A percentile compares a stretch with the other conserved stretches of the same genome.
Evolutionary conservation across 2,329 filamentous ascomycete species (phyloP).

Genomic region (Alternaria rosae): DNA sequence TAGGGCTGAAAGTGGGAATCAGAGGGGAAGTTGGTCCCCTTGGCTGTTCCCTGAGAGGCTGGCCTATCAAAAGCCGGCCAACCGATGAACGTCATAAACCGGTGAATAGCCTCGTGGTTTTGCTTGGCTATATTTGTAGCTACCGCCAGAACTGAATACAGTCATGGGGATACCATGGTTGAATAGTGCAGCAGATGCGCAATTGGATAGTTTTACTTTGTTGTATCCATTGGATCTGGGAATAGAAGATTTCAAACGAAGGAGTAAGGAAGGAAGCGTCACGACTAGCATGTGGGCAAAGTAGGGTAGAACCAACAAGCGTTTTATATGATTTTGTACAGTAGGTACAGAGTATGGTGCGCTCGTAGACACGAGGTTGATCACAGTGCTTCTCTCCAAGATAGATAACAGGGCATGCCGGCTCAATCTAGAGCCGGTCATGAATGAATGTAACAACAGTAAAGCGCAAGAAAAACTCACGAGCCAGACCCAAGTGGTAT

Average conservation of each 20-base stretch:
- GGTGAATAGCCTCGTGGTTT: conserved; percentile 14
- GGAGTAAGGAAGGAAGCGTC: background rate
- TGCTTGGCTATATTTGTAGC: background rate
- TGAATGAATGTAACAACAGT: conserved; percentile 22
- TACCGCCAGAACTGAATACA: too few relatives aligned
- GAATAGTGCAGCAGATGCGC: background rate
- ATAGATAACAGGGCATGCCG: conserved; percentile 24
- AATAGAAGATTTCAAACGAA: accelerated
- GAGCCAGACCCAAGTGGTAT: conserved; percentile 19
- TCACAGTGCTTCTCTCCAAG: conserved; percentile 17
- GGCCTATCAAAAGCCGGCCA: conserved; percentile 21
- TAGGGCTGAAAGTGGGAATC: conserved; percentile 31
- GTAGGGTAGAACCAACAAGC: conserved; percentile 12
- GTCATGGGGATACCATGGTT: too few relatives aligned
- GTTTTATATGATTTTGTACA: conserved; percentile 24
- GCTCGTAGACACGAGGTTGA: conserved; percentile 16
- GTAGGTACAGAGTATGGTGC: conserved; percentile 14
- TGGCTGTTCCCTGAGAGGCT: conserved; percentile 13
- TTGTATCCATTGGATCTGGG: too few relatives aligned
- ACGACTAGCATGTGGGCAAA: background rate
- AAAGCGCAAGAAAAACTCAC: conserved; percentile 13
- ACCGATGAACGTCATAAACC: conserved; percentile 20
- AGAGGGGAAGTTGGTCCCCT: conserved; percentile 18
- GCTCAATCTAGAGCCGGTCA: conserved; percentile 16
- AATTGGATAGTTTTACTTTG: background rate